Conservation (phyloP, 225 moss, liverwort and hornwort species). For the Antitrichia curtipendula region DNA sequence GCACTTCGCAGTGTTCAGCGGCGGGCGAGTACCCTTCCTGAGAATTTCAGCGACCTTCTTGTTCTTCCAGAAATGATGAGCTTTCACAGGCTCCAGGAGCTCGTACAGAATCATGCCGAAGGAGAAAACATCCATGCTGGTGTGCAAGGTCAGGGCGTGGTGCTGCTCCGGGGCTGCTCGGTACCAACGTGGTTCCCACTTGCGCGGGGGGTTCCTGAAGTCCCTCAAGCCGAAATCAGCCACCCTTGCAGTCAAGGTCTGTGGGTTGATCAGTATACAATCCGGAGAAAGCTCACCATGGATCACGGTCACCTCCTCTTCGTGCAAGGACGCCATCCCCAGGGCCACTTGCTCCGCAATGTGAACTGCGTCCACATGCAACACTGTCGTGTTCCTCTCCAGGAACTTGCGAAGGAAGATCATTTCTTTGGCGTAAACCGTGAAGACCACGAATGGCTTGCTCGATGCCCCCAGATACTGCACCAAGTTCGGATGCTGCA, state of each 20-base stretch:
- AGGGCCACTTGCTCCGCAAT: constrained; percentile 31
- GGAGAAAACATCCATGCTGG: constrained; percentile 19
- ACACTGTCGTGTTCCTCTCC: neutral
- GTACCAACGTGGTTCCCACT: constrained; percentile 28
- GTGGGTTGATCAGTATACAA: constrained; percentile 20
- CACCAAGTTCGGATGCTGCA: constrained; percentile 35
- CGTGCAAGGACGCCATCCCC: constrained; percentile 34
- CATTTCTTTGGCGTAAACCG: constrained; percentile 13
- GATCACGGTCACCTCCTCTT: constrained; percentile 22
- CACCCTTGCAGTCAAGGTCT: neutral
- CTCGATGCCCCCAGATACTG: constrained; percentile 28
- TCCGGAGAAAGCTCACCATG: constrained; percentile 40
- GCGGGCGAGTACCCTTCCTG: constrained; percentile 3
- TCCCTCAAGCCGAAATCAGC: constrained; percentile 33
- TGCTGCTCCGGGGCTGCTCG: constrained; percentile 36
- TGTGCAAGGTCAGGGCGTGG: neutral
- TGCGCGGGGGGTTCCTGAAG: constrained; percentile 10
- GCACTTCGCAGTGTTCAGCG: neutral
- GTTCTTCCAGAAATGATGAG: constrained; percentile 17
- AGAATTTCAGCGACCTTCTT: constrained; percentile 9
- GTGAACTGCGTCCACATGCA: neutral
- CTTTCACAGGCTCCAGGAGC: constrained; percentile 10
- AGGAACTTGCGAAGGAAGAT: constrained; percentile 23
- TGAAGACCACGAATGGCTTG: constrained; percentile 26
- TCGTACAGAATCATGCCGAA: constrained; percentile 39